Base-by-base conservation (phyloP, 345 rosid species). In the Physaria fendleri region DNA sequence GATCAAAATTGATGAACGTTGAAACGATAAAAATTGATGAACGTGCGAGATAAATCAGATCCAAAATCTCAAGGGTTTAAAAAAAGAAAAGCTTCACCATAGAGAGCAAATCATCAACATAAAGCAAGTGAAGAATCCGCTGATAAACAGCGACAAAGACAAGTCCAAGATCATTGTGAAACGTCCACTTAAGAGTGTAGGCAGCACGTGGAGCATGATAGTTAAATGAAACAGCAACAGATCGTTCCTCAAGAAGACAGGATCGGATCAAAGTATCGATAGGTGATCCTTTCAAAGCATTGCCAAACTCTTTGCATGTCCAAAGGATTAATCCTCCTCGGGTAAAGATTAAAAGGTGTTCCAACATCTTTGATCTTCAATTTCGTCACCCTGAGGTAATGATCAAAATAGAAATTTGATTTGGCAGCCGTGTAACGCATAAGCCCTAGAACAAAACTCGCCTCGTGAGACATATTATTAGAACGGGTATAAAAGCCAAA, bases 271-370 rank as follows among this genome's bases (percentile, higher is more conserved):
- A 65, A 44, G 97, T 78, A 41, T 93, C 97, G 33, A 93, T 85
- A 0, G 97, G 99, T 11, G 99, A 89, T 4, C 99, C 97, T 68
- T 71, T 87, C 7, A 93, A 78, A 55, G 99, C 99, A 23, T 82
- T 90, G 1, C 96, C 96, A 15, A 93, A 80, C 84, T 89, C 97
- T 62, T 85, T 93, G 61, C 92, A 93, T 20, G 97, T 90, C 99
- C 96, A 93, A 17, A 93, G 90, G 83, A 90, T 89, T 73, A 93
- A 75, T n/a, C 99, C 99, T 68, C 99, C 97, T 60, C 95, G 72
- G 0, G 99, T 93, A 65, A 93, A 93, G 45, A 93, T 93, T 44
- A 93, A 63, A 46, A 93, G 77, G 74, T 93, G 99, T 67, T 93
- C 99, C 71, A 93, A 77, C 99, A 93, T 93, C 76, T 55, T 71